A percentile compares a stretch with the other conserved stretches of the same genome.
phyloP scores from a whole-genome alignment of 1,284 basidiomycete genomes.

The Crucibulum parvulum region DNA sequence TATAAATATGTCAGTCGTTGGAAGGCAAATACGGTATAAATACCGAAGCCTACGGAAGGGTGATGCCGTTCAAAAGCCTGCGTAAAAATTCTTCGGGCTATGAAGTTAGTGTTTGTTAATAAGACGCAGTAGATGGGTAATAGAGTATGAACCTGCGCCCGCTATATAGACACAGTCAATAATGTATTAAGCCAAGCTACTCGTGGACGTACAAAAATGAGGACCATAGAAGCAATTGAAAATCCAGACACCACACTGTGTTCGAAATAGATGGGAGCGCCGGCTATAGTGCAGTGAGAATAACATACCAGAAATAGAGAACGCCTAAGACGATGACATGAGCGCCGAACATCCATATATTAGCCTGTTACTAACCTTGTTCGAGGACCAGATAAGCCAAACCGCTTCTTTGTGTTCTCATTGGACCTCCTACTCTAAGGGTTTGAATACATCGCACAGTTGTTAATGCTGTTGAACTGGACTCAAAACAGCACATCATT shows the following conservation, averaged over 20 bases:
- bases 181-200: too few relatives aligned
- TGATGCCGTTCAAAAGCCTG: neutral
- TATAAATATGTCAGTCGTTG: neutral
- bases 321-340: neutral
- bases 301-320: neutral
- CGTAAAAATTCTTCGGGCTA: neutral
- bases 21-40: too few relatives aligned
- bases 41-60: neutral
- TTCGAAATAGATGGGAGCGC: neutral
- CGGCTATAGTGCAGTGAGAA: neutral
- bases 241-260: too few relatives aligned
- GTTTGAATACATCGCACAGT: neutral
- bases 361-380: neutral
- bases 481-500: neutral
- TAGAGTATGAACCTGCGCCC: too few relatives aligned
- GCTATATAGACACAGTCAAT: too few relatives aligned
- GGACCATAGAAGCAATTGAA: too few relatives aligned
- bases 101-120: too few relatives aligned
- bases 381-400: neutral
- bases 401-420: neutral
- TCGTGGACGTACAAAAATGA: too few relatives aligned
- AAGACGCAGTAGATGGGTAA: too few relatives aligned
- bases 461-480: neutral
- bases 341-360: neutral
- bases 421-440: neutral